Conservation (phyloP, 331 rosid species). For the Pyrus hybrid region DNA sequence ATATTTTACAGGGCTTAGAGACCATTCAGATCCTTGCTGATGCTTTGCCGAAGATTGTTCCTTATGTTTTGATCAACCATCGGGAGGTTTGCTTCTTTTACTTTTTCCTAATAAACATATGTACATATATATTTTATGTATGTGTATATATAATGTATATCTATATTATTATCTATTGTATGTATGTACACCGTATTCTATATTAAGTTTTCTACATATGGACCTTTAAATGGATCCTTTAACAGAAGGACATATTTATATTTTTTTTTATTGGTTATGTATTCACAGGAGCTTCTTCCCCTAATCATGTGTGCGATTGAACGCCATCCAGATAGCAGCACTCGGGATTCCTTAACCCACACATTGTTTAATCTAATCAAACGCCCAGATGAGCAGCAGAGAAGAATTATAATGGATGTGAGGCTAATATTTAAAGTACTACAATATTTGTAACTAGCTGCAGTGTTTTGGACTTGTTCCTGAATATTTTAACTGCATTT, state of each 20-base stretch:
- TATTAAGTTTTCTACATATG: neutral
- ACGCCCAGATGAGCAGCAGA: slow-evolving; percentile 95
- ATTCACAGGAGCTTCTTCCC: slow-evolving; percentile 88
- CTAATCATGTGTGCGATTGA: slow-evolving; percentile 96
- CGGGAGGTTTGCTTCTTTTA: slow-evolving; percentile 66
- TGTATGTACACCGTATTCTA: no score
- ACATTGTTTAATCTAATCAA: slow-evolving; percentile 93
- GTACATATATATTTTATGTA: neutral
- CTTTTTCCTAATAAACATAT: neutral
- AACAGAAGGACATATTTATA: neutral
- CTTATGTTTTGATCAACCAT: slow-evolving; percentile 94
- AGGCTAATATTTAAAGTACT: slow-evolving; percentile 24
- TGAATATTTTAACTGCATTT: slow-evolving; percentile 22
- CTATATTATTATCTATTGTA: no score
- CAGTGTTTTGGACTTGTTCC: slow-evolving; percentile 10
- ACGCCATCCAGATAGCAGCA: slow-evolving; percentile 91
- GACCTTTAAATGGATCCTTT: neutral
- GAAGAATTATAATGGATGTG: slow-evolving; percentile 94
- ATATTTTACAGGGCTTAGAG: slow-evolving; percentile 61
- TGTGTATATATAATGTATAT: neutral
- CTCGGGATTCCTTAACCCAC: slow-evolving; percentile 96
- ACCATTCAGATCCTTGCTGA: slow-evolving; percentile 93
- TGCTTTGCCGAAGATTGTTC: slow-evolving; percentile 96
- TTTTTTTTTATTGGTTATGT: slow-evolving; percentile 14
- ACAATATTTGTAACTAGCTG: slow-evolving; percentile 3